These are phyloP conservation scores for Solidago caesia DNA, from an alignment of 129 eudicot genomes.

Conservation along the genomic window DNA sequence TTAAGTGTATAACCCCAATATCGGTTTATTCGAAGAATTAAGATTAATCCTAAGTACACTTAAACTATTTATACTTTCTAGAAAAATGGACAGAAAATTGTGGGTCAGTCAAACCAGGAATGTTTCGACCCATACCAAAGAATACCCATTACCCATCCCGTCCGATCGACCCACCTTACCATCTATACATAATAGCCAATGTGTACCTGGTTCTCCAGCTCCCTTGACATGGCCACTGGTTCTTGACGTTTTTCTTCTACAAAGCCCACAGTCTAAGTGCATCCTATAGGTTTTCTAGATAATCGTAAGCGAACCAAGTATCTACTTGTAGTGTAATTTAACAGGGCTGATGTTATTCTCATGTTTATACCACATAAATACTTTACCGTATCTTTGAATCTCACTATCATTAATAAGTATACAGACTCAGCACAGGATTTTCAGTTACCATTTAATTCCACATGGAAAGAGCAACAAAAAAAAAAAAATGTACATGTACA, in stretches of 20 bases:
- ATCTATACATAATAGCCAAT: not conserved
- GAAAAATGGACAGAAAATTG: not conserved
- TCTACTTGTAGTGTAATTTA: too few species aligned
- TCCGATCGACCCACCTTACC: not conserved
- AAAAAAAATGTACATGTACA: too few species aligned
- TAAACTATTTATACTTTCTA: not conserved
- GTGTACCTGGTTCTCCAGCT: slow-evolving; percentile 81
- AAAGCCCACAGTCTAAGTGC: not conserved
- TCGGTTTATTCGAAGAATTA: not conserved
- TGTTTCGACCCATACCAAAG: not conserved
- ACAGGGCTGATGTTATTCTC: too few species aligned
- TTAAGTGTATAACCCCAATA: not conserved
- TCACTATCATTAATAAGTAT: too few species aligned
- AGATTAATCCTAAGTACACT: not conserved
- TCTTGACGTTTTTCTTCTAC: slow-evolving; percentile 85
- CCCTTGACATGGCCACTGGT: slow-evolving; percentile 85
- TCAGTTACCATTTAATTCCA: too few species aligned
- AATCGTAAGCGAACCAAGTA: too few species aligned
- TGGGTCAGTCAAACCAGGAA: not conserved
- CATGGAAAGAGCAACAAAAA: too few species aligned
- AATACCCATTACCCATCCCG: not conserved
- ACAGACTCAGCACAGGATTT: too few species aligned
- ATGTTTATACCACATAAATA: too few species aligned
- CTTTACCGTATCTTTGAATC: too few species aligned
- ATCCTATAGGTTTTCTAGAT: too few species aligned